Evolutionary conservation across 192 early-diverging fungal genomes (phyloP).

Genomic region (Coemansia sp.): DNA sequence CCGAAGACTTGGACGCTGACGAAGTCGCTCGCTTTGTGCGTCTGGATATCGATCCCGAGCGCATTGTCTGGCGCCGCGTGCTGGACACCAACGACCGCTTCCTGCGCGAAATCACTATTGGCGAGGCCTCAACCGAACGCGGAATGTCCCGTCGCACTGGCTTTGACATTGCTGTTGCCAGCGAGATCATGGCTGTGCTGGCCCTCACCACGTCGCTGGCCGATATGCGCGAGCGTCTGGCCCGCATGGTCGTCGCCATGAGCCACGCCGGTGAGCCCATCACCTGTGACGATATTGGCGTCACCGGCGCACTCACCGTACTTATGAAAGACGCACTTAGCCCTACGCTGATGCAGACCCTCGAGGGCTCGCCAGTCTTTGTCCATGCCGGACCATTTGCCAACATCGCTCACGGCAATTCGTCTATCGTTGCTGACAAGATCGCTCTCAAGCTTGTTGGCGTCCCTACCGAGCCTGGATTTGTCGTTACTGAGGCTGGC

Average conservation of each 20-base stretch:
- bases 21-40: constrained; percentile 82
- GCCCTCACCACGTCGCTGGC: constrained; percentile 86
- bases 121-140: constrained; percentile 85
- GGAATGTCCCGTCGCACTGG: constrained; percentile 87
- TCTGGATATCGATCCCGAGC: constrained; percentile 92
- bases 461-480: constrained; percentile 71
- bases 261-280: constrained; percentile 80
- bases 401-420: constrained; percentile 99
- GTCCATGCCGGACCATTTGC: constrained; percentile 99
- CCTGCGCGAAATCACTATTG: constrained; percentile 88
- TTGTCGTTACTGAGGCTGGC: constrained; percentile 97
- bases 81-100: constrained; percentile 97
- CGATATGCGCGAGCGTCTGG: constrained; percentile 94
- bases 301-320: constrained; percentile 93
- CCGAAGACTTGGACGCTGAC: constrained; percentile 77
- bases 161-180: constrained; percentile 98
- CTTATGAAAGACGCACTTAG: constrained; percentile 99
- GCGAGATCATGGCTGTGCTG: constrained; percentile 98
- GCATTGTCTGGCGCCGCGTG: constrained; percentile 97
- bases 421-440: constrained; percentile 92
- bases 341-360: constrained; percentile 98
- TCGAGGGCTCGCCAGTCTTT: constrained; percentile 99
- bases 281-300: constrained; percentile 95
- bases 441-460: constrained; percentile 95
- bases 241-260: constrained; percentile 93